Percentiles rank a stretch among this genome's conserved stretches.
phyloP scores from a whole-genome alignment of 2,329 filamentous ascomycete genomes.

The Pseudogymnoascus sp. region DNA sequence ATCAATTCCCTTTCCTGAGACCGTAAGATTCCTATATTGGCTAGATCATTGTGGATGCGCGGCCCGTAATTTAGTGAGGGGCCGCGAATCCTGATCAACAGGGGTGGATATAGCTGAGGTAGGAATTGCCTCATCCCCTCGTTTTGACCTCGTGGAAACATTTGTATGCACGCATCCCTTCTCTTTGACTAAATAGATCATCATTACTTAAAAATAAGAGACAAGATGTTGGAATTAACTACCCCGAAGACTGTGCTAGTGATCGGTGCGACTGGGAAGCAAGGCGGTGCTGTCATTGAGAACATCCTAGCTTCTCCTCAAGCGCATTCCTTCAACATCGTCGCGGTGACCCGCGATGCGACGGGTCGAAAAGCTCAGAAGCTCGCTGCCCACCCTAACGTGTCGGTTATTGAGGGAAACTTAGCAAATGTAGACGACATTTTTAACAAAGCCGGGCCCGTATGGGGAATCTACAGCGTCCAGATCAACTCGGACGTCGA shows the following conservation, averaged over 20 bases:
- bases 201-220: not conserved
- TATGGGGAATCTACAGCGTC: slow-evolving; percentile 58
- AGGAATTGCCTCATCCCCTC: not conserved
- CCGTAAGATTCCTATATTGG: not conserved
- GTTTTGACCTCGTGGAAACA: not conserved
- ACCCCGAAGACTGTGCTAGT: slow-evolving; percentile 19
- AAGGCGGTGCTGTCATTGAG: slow-evolving; percentile 28
- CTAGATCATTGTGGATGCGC: not conserved
- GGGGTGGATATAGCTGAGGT: not conserved
- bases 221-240: not conserved
- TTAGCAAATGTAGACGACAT: slow-evolving; percentile 45
- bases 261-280: slow-evolving; percentile 30
- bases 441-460: slow-evolving; percentile 41
- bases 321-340: slow-evolving; percentile 11
- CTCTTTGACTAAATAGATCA: not conserved
- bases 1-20: too few species aligned
- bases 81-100: not conserved
- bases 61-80: not conserved
- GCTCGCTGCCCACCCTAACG: slow-evolving; percentile 39
- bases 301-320: slow-evolving; percentile 17
- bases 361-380: slow-evolving; percentile 45
- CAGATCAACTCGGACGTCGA: slow-evolving; percentile 40
- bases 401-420: slow-evolving; percentile 53
- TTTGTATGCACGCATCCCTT: not conserved
- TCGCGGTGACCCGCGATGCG: slow-evolving; percentile 55